Conservation (phyloP, 305 asterid species). For the Caryopteris hybrid region DNA sequence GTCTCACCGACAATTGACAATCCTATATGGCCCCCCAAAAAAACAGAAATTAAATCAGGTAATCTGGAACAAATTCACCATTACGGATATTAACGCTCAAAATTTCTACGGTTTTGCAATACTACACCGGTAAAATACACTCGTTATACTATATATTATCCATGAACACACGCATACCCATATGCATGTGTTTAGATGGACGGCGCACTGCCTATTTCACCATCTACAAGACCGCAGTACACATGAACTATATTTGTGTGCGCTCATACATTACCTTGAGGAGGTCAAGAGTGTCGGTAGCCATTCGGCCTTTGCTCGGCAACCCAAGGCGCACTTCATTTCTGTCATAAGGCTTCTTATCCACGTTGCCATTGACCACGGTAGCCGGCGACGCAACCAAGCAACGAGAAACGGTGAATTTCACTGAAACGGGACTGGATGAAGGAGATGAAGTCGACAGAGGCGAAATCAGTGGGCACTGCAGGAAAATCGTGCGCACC, state of each 20-base stretch:
- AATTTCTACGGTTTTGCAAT: too few relatives aligned
- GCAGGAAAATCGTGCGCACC: slow-evolving; percentile 38
- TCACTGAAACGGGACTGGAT: slow-evolving; percentile 28
- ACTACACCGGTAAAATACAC: background rate
- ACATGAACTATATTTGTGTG: background rate
- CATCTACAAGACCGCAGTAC: background rate
- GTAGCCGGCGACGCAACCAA: slow-evolving; percentile 44
- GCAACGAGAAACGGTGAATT: slow-evolving; percentile 55
- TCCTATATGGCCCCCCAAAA: slow-evolving; percentile 38
- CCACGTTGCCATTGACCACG: slow-evolving; percentile 46
- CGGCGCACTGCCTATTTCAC: too few relatives aligned
- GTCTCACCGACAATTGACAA: slow-evolving; percentile 90
- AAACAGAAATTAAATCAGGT: background rate
- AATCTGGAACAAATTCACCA: background rate
- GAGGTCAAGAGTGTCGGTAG: slow-evolving; percentile 72
- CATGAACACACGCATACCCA: too few relatives aligned
- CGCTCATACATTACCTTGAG: slow-evolving; percentile 45
- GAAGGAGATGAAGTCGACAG: slow-evolving; percentile 25
- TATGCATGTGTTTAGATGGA: too few relatives aligned
- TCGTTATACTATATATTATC: too few relatives aligned
- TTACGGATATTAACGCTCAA: background rate
- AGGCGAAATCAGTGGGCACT: slow-evolving; percentile 32
- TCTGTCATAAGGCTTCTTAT: slow-evolving; percentile 34
- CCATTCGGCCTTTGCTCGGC: slow-evolving; percentile 93
- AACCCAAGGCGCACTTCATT: slow-evolving; percentile 69